phyloP scores from a whole-genome alignment of 495 filamentous ascomycete species.

The Diplogelasinospora grovesii region DNA sequence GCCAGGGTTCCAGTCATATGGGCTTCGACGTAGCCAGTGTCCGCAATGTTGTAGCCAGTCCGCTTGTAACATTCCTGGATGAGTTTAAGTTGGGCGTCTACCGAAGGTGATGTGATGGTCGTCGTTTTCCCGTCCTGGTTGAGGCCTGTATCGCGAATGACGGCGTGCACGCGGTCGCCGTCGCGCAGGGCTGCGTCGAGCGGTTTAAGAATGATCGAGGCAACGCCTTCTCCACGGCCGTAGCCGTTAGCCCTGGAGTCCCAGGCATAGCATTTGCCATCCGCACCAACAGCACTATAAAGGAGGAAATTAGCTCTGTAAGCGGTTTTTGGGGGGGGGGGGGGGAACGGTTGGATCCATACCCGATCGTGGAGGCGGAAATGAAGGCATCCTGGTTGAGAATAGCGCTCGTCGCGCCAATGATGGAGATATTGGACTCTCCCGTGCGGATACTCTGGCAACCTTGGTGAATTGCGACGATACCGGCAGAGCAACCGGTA shows the following conservation, averaged over 20 bases:
- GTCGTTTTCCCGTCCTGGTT: slow-evolving; percentile 48
- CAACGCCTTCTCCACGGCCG: slow-evolving; percentile 49
- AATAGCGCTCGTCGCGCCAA: slow-evolving; percentile 30
- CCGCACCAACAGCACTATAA: slow-evolving; percentile 8
- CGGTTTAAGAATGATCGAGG: slow-evolving; percentile 47
- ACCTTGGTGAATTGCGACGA: slow-evolving; percentile 44
- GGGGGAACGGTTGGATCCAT: no score
- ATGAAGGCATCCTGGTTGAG: slow-evolving; percentile 40
- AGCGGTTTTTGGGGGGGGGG: no score
- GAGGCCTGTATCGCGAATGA: slow-evolving; percentile 47
- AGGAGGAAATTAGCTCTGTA: no score
- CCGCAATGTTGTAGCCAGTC: slow-evolving; percentile 19
- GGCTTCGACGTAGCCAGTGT: slow-evolving; percentile 40
- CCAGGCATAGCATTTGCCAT: slow-evolving; percentile 23
- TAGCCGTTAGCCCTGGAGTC: slow-evolving; percentile 53
- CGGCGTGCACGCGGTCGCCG: slow-evolving; percentile 46
- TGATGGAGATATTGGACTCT: slow-evolving; percentile 29
- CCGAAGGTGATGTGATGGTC: slow-evolving; percentile 45
- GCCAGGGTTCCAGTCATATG: slow-evolving; percentile 47
- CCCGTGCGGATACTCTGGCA: slow-evolving; percentile 28
- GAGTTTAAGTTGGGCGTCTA: slow-evolving; percentile 40
- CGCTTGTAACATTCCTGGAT: slow-evolving; percentile 40
- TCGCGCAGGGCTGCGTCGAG: slow-evolving; percentile 45
- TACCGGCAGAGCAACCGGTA: slow-evolving; percentile 49
- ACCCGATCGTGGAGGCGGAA: slow-evolving; percentile 38